Evolutionary conservation across 2,329 filamentous ascomycete species (phyloP).

Genomic region (Claviceps maximensis): DNA sequence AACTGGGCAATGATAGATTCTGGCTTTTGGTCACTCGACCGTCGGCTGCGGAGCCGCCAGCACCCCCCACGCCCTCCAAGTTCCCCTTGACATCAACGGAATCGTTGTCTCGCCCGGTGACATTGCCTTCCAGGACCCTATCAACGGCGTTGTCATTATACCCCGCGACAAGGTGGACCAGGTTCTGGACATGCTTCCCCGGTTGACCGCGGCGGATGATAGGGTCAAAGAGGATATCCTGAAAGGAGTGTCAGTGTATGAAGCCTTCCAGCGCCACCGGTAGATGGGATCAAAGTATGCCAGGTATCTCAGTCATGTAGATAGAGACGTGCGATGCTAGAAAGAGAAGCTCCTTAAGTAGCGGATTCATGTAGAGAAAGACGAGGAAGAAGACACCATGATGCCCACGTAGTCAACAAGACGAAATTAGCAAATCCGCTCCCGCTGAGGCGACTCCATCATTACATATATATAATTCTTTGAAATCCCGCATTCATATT

Average conservation of each 20-base stretch:
- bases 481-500: no score
- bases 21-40: constrained; percentile 42
- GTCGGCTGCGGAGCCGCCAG: constrained; percentile 44
- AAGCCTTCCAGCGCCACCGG: constrained; percentile 51
- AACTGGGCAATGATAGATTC: constrained; percentile 27
- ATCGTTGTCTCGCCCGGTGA: constrained; percentile 41
- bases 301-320: no score
- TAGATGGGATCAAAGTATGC: background rate
- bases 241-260: constrained; percentile 46
- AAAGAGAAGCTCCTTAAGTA: no score
- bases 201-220: constrained; percentile 37
- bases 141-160: constrained; percentile 58
- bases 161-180: constrained; percentile 45
- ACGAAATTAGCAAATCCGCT: no score
- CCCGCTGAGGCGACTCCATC: no score
- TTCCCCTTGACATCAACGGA: constrained; percentile 30
- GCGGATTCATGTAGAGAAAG: no score
- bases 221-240: constrained; percentile 52
- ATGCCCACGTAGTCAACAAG: no score
- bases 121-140: constrained; percentile 54
- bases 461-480: no score
- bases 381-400: no score
- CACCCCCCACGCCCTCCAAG: constrained; percentile 39
- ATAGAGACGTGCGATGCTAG: no score
- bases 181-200: constrained; percentile 47